phyloP scores from a whole-genome alignment of 2,329 filamentous ascomycete genomes.

The Penicillium sp. region DNA sequence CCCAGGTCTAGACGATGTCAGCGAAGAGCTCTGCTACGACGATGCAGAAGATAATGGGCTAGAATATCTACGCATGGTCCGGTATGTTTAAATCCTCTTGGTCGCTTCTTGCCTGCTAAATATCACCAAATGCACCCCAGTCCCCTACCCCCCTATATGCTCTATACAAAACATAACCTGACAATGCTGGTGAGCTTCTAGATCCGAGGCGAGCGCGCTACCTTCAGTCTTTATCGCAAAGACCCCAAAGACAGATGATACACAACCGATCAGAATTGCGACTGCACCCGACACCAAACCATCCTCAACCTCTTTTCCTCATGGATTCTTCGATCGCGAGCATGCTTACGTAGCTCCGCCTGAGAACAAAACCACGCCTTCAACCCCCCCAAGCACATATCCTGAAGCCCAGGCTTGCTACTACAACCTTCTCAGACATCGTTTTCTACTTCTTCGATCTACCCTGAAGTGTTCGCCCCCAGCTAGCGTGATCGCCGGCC shows the following conservation, averaged over 20 bases:
- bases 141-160: neutral
- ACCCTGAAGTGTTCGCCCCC: conserved; percentile 61
- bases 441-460: conserved; percentile 66
- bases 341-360: conserved; percentile 73
- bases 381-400: conserved; percentile 30
- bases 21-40: conserved; percentile 65
- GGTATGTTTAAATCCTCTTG: conserved; percentile 52
- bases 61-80: conserved; percentile 69
- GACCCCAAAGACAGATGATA: conserved; percentile 34
- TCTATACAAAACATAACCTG: conserved; percentile 1
- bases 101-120: conserved; percentile 23
- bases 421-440: conserved; percentile 63
- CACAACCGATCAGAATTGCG: neutral
- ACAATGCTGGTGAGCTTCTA: conserved; percentile 39
- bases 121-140: conserved; percentile 3
- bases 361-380: conserved; percentile 40
- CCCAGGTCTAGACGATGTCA: conserved; percentile 56
- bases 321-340: conserved; percentile 68
- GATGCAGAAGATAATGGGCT: conserved; percentile 66
- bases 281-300: neutral
- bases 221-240: conserved; percentile 70
- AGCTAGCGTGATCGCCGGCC: conserved; percentile 50
- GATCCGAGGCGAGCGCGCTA: conserved; percentile 72
- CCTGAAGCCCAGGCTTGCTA: conserved; percentile 64
- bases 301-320: conserved; percentile 52